Evolutionary conservation across 495 filamentous ascomycete genomes (phyloP), one percentile per base, ranked within the genome.

Genomic region (Xylaria sp.): DNA sequence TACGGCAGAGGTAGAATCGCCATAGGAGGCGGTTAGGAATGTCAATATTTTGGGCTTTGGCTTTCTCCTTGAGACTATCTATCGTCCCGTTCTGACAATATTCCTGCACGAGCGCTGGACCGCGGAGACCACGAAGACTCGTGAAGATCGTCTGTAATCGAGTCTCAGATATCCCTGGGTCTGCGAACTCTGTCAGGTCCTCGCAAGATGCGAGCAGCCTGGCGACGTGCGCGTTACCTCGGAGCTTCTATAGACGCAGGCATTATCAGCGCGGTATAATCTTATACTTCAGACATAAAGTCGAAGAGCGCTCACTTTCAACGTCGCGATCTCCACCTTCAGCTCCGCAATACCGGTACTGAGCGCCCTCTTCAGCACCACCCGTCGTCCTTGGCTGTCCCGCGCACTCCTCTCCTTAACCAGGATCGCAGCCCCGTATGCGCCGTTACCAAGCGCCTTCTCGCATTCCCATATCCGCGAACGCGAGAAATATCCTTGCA

Each of bases 381-480:
- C 37, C 40, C 61, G 61, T 7, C 40, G 40, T 24, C 21, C 12
- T n/a, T 44, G 3, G 4, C 61, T 41, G 12, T 26, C 19, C 7
- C 21, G 9, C 35, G 35, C 35, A 31, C 12, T 46, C 19, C 61
- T n/a, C 19, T 63, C 40, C 24, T 46, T 26, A 14, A 61, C 58
- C 2, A 61, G 37, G n/a, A 61, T 40, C 11, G 35, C 58, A 0
- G 33, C 37, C 11, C 58, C 35, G n/a, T 61, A 41, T 0, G 58
- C 58, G 0, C 58, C 58, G 58, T 46, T 31, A 0, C 61, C 61
- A 41, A 63, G 61, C 37, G n/a, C 43, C 61, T 46, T 63, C 41
- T 46, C 40, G 24, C 40, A 63, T 44, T 46, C 58, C 61, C 40
- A 63, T 2, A 14, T 46, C 21, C 1, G 4, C 12, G 58, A 43